A percentile compares a stretch with the other conserved stretches of the same genome.
These are phyloP conservation scores for Dictyostelium intermedium DNA, from an alignment of 78 protist species.

Conservation along the genomic window DNA sequence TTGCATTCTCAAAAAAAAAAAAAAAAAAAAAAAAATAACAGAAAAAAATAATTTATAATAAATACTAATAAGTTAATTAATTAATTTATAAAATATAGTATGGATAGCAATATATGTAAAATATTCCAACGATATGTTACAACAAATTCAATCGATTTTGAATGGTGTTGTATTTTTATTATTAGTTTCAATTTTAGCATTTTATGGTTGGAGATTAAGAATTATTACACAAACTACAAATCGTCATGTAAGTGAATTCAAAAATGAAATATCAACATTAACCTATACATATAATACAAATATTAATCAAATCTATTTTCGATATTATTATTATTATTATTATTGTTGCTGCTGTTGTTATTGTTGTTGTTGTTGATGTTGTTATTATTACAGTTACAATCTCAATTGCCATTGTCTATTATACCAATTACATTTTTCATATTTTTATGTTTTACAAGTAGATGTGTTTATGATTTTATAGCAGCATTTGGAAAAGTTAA, in stretches of 20 bases:
- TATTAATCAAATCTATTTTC: neutral
- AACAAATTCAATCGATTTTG: slow-evolving; percentile 13
- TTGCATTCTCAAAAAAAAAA: neutral
- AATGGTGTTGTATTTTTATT: slow-evolving; percentile 62
- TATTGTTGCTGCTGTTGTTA: neutral
- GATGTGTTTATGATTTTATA: slow-evolving; percentile 61
- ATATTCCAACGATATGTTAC: neutral
- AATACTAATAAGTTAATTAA: no score
- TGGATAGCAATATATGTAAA: slow-evolving; percentile 27
- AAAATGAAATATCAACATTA: no score
- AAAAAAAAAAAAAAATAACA: no score
- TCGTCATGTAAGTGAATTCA: neutral
- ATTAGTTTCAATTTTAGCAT: slow-evolving; percentile 56
- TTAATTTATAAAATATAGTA: neutral
- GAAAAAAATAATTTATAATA: neutral
- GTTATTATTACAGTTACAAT: slow-evolving; percentile 10
- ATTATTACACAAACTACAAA: slow-evolving; percentile 30
- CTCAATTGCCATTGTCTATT: slow-evolving; percentile 61
- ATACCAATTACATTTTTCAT: slow-evolving; percentile 71
- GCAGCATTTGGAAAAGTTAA: slow-evolving; percentile 37
- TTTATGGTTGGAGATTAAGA: slow-evolving; percentile 64
- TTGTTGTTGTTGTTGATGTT: neutral
- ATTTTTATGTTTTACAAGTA: slow-evolving; percentile 40
- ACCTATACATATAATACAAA: no score
- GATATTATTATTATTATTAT: neutral